phyloP scores from a whole-genome alignment of 495 filamentous ascomycete genomes.

The Pseudomonodictys pantanalensis region DNA sequence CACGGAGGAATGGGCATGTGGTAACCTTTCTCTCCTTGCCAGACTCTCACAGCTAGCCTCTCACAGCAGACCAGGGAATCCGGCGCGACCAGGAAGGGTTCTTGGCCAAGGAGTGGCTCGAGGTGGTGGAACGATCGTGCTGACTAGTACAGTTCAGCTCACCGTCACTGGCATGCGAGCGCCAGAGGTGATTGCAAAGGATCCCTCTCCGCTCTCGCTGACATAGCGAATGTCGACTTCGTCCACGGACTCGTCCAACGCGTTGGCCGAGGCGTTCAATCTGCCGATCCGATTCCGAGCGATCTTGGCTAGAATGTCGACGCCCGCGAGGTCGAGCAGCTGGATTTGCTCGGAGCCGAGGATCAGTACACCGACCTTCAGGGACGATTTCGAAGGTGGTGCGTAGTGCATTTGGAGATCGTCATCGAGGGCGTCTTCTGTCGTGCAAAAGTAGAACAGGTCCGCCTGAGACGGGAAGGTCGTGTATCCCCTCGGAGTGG shows the following conservation, averaged over 20 bases:
- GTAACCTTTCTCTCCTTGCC: constrained; percentile 25
- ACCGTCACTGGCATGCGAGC: constrained; percentile 29
- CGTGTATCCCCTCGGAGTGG: constrained; percentile 23
- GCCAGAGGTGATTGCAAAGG: constrained; percentile 22
- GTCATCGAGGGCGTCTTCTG: constrained; percentile 20
- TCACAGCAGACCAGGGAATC: constrained; percentile 7
- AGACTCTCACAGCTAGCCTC: constrained; percentile 1
- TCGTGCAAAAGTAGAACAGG: constrained; percentile 33
- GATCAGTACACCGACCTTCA: constrained; percentile 25
- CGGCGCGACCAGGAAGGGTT: constrained; percentile 6
- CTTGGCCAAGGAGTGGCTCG: constrained; percentile 16
- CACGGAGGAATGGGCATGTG: constrained; percentile 4
- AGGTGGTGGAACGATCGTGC: neutral
- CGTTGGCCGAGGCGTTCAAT: constrained; percentile 5
- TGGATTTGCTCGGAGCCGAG: constrained; percentile 21
- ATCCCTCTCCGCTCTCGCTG: constrained; percentile 29
- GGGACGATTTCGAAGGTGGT: constrained; percentile 27
- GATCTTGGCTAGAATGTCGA: constrained; percentile 27
- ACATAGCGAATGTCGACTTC: constrained; percentile 30
- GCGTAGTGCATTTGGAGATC: constrained; percentile 19
- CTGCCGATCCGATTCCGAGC: constrained; percentile 10
- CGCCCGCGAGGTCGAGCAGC: constrained; percentile 21
- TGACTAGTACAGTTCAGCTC: constrained; percentile 7
- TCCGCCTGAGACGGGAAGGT: constrained; percentile 28
- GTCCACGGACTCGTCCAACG: constrained; percentile 22